Evolutionary conservation across 2,329 filamentous ascomycete species (phyloP), one percentile per base, ranked within the genome.

Genomic region (Dendryphion nanum): DNA sequence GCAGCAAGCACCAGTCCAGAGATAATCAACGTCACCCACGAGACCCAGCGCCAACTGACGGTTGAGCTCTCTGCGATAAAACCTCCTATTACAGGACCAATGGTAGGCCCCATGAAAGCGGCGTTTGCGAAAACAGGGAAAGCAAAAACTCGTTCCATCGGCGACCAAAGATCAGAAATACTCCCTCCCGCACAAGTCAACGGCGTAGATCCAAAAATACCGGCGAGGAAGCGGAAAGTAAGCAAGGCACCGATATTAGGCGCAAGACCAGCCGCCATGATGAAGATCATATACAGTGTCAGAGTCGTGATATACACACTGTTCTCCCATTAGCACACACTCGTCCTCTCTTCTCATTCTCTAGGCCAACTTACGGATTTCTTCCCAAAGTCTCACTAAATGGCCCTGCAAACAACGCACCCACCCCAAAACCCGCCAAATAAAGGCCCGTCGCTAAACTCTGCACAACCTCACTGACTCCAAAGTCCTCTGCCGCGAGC

Each of bases 31-130:
- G 74, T 78, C 16, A 79, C 67, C 65, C 72, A 80, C 6, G 69
- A 70, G 0, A 74, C 79, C 76, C 77, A 80, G 14, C 76, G 65
- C 77, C 77, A 80, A 13, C 75, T 74, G 1, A 79, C 68, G 44
- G 70, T 47, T 53, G 8, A 45, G 6, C 64, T 71, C 41, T 64
- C 41, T 1, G 59, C 64, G 3, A 67, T 64, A 38, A 70, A 74
- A 2, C 68, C 69, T 7, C 66, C 68, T 1, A 72, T 50, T 0
- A 72, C 45, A 1, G 70, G 70, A 3, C 70, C 70, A n/a, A 72
- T 45, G 0, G 63, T 61, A 0, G 69, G 69, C 3, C 69, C 69
- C 36, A 58, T 66, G 6, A 72, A 59, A 3, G 67, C 66, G 2
- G 57, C 57, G 4, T 70, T 58, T 17, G 64, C 67, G 66, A 68